A percentile compares a stretch with the other conserved stretches of the same genome.
phyloP scores from a whole-genome alignment of 306 rosid genomes.

The Begonia masoniana region DNA sequence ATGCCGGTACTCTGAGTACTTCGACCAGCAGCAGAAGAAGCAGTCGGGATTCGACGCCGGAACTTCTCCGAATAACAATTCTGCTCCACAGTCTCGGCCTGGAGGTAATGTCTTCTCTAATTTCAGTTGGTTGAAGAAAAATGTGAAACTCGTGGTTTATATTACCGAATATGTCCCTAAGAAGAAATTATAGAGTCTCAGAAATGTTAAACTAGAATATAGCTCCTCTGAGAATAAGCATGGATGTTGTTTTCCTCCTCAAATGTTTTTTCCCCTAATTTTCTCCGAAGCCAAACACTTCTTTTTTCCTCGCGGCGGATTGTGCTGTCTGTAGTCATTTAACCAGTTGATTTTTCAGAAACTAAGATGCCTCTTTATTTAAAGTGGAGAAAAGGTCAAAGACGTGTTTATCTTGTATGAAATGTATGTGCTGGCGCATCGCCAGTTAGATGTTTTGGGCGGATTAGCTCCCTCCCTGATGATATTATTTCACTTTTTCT shows the following conservation, averaged over 20 bases:
- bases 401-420: no score
- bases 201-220: not conserved
- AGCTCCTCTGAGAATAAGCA: not conserved
- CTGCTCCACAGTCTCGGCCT: conserved; percentile 13
- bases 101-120: conserved; percentile 27
- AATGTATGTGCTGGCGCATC: no score
- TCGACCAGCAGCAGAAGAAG: conserved; percentile 29
- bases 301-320: not conserved
- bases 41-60: conserved; percentile 19
- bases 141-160: not conserved
- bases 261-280: not conserved
- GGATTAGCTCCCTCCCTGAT: no score
- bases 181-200: no score
- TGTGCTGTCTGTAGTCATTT: not conserved
- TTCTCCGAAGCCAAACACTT: conserved; percentile 1
- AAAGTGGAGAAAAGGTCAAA: no score
- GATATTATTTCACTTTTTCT: no score
- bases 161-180: not conserved
- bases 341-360: not conserved
- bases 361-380: not conserved
- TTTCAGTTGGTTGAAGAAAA: conserved; percentile 8
- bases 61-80: conserved; percentile 9
- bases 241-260: not conserved
- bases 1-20: conserved; percentile 51
- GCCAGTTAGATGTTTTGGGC: no score